phyloP scores from a whole-genome alignment of 352 stramenopile genomes.

The Globisporangium barbulae region DNA sequence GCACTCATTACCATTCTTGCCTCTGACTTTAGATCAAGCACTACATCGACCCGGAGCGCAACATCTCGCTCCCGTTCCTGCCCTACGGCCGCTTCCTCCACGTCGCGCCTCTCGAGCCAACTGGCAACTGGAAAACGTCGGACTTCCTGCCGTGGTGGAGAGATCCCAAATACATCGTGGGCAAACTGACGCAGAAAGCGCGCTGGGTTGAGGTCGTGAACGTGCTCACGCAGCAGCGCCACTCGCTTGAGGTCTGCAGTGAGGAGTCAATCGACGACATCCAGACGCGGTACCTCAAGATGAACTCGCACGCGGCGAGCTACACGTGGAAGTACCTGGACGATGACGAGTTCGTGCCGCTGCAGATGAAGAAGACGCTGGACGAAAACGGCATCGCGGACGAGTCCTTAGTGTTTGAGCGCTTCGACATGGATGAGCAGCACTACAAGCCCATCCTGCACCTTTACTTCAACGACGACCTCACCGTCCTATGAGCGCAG shows the following conservation, averaged over 20 bases:
- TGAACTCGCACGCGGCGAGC: conserved; percentile 88
- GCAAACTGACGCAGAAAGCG: conserved; percentile 62
- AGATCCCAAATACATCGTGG: conserved; percentile 70
- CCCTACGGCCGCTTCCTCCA: conserved; percentile 87
- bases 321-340: conserved; percentile 92
- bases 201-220: conserved; percentile 89
- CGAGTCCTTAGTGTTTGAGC: conserved; percentile 76
- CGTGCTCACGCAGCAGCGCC: conserved; percentile 84
- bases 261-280: conserved; percentile 90
- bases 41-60: conserved; percentile 71
- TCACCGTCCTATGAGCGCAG: conserved; percentile 63
- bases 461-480: conserved; percentile 93
- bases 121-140: conserved; percentile 64
- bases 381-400: conserved; percentile 88
- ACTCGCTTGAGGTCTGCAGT: conserved; percentile 79
- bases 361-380: conserved; percentile 87
- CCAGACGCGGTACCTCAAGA: conserved; percentile 77
- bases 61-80: conserved; percentile 77
- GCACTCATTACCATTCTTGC: not conserved
- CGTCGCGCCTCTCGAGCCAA: conserved; percentile 80
- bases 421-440: conserved; percentile 87
- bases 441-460: conserved; percentile 86
- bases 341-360: conserved; percentile 84
- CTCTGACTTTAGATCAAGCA: conserved; percentile 51
- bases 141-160: conserved; percentile 87